These are phyloP conservation scores for Thelonectria rubi DNA, from an alignment of 2,329 filamentous ascomycete genomes.

Conservation along the genomic window DNA sequence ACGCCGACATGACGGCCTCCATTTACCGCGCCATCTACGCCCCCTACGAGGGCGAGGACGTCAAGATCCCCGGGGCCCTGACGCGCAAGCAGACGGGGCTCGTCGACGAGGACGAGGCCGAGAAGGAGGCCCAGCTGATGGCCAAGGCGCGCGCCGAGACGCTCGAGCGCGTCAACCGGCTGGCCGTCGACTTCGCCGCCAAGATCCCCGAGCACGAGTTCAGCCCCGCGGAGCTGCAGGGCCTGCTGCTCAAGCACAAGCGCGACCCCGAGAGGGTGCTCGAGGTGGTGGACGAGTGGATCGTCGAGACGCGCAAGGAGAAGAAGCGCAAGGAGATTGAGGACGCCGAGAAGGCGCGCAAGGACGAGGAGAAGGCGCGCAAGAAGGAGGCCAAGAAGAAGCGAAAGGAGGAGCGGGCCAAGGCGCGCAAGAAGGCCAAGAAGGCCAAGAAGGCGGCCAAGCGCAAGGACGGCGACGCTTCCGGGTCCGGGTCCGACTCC, in stretches of 20 bases:
- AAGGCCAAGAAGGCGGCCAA: constrained; percentile 41
- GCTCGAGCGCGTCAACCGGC: constrained; percentile 51
- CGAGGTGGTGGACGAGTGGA: constrained; percentile 57
- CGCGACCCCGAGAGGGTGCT: constrained; percentile 59
- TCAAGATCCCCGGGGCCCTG: constrained; percentile 9
- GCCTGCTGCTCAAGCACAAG: constrained; percentile 66
- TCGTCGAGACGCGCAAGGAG: constrained; percentile 58
- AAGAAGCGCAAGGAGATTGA: constrained; percentile 57
- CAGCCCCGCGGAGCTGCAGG: constrained; percentile 69
- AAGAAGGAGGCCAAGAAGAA: constrained; percentile 44
- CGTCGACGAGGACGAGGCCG: constrained; percentile 36
- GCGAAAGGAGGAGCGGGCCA: constrained; percentile 39
- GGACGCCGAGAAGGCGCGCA: constrained; percentile 53
- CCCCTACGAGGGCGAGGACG: constrained; percentile 53
- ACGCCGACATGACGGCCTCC: constrained; percentile 59
- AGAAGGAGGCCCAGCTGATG: constrained; percentile 45
- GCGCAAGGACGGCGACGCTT: constrained; percentile 32
- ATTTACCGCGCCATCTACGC: constrained; percentile 69
- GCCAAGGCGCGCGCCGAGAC: constrained; percentile 47
- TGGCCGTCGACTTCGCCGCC: constrained; percentile 60
- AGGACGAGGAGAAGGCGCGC: constrained; percentile 47
- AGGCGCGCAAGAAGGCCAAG: constrained; percentile 40
- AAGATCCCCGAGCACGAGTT: constrained; percentile 65
- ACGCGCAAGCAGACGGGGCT: constrained; percentile 23
- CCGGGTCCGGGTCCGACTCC: constrained; percentile 36